These are phyloP conservation scores for Coprinopsis cinerea DNA, from an alignment of 768 basidiomycete genomes.

Conservation along the genomic window DNA sequence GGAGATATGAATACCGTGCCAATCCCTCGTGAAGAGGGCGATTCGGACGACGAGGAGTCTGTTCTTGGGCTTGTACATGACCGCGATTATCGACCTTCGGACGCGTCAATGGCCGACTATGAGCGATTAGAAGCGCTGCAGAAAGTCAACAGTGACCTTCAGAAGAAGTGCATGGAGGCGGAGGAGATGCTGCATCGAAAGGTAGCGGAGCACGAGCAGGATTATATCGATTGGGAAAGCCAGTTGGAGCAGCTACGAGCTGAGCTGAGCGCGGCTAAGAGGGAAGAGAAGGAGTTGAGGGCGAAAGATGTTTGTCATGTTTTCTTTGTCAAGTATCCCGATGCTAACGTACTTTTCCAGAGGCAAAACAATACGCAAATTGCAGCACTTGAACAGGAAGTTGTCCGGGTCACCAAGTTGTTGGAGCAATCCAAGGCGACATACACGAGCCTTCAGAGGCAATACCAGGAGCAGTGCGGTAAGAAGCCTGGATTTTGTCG, in stretches of 20 bases:
- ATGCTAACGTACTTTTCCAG: constrained; percentile 27
- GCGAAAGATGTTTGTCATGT: constrained; percentile 64
- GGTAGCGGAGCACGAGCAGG: constrained; percentile 72
- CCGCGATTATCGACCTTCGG: constrained; percentile 52
- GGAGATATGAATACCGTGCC: constrained; percentile 48
- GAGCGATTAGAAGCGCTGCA: constrained; percentile 71
- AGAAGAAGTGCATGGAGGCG: constrained; percentile 66
- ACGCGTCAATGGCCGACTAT: constrained; percentile 62
- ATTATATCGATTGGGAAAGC: constrained; percentile 74
- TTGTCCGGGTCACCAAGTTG: constrained; percentile 65
- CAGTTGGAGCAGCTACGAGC: constrained; percentile 70
- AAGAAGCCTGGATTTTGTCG: constrained; percentile 19
- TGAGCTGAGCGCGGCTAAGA: constrained; percentile 74
- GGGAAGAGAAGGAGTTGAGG: constrained; percentile 90
- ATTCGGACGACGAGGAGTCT: constrained; percentile 49
- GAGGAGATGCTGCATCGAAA: constrained; percentile 63
- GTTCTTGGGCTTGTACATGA: constrained; percentile 57
- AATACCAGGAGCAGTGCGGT: constrained; percentile 88
- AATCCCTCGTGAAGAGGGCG: constrained; percentile 53
- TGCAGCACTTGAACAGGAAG: constrained; percentile 66
- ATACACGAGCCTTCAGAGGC: constrained; percentile 75
- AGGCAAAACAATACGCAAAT: constrained; percentile 65
- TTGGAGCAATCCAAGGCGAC: constrained; percentile 69
- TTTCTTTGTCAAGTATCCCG: constrained; percentile 4
- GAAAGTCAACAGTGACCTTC: constrained; percentile 69